phyloP scores from a whole-genome alignment of 73 alveolate genomes.

The Strombidium stylifer region DNA sequence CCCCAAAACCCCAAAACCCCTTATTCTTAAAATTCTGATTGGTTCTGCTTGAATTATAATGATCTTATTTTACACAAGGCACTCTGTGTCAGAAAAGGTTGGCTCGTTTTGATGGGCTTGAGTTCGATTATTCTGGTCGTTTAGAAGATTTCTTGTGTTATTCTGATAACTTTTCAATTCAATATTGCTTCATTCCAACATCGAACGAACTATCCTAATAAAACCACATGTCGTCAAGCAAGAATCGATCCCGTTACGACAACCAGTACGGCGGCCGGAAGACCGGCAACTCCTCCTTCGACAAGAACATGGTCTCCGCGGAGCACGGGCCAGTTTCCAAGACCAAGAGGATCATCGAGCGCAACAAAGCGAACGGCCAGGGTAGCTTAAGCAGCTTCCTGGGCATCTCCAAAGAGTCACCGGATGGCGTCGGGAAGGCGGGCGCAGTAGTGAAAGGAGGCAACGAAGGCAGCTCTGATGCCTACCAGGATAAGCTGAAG shows the following conservation, averaged over 20 bases:
- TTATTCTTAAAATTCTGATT: too few species aligned
- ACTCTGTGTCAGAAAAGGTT: too few species aligned
- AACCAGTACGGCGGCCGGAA: not conserved
- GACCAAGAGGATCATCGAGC: conserved; percentile 13
- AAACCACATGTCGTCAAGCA: too few species aligned
- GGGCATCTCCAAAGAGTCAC: conserved; percentile 15
- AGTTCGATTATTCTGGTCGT: too few species aligned
- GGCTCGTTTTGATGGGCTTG: too few species aligned
- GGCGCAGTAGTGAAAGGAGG: conserved; percentile 21
- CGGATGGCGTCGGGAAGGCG: conserved; percentile 12
- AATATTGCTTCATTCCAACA: too few species aligned
- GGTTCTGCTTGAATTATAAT: too few species aligned
- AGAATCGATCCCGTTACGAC: not conserved
- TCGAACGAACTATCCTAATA: too few species aligned
- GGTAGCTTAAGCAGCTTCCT: conserved; percentile 3
- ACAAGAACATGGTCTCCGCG: conserved; percentile 11
- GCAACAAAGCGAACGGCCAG: conserved; percentile 31
- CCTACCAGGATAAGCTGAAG: not conserved
- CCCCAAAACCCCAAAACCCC: too few species aligned
- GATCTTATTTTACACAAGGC: too few species aligned
- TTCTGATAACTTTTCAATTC: too few species aligned
- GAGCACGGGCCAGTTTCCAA: conserved; percentile 24
- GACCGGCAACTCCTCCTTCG: not conserved
- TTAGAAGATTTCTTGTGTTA: too few species aligned
- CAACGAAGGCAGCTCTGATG: conserved; percentile 6